These are phyloP conservation scores for Xylariaceae sp. DNA, from an alignment of 2,329 filamentous ascomycete genomes.

Conservation along the genomic window DNA sequence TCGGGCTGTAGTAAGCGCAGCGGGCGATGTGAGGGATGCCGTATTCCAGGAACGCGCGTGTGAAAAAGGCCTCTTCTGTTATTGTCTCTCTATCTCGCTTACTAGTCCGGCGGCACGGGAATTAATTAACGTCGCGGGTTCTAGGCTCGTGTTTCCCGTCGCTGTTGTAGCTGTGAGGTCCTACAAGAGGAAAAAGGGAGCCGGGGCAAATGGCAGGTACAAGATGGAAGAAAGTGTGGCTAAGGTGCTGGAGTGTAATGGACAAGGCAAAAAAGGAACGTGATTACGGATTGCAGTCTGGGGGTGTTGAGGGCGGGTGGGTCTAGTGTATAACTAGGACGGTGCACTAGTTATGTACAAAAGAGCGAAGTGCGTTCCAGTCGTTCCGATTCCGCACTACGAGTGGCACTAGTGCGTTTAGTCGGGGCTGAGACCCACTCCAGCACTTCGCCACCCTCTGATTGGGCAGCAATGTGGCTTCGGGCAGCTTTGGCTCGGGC, in stretches of 20 bases:
- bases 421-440: neutral
- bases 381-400: neutral
- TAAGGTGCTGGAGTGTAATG: neutral
- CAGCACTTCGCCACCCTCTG: neutral
- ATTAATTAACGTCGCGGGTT: neutral
- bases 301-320: neutral
- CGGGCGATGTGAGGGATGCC: constrained; percentile 4
- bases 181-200: neutral
- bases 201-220: neutral
- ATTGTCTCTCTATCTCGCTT: neutral
- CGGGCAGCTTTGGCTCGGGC: neutral
- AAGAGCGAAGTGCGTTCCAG: neutral
- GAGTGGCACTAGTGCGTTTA: neutral
- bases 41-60: neutral
- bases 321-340: neutral
- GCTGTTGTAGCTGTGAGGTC: neutral
- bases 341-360: neutral
- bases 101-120: neutral
- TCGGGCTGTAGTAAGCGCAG: constrained; percentile 11
- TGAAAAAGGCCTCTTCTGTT: neutral
- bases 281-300: neutral
- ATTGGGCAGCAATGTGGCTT: neutral
- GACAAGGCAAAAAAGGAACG: constrained; percentile 1
- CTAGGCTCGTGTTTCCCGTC: neutral
- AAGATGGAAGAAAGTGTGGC: constrained; percentile 2